Conservation (phyloP, 1,284 basidiomycete species). For the Vanrija sp. region DNA sequence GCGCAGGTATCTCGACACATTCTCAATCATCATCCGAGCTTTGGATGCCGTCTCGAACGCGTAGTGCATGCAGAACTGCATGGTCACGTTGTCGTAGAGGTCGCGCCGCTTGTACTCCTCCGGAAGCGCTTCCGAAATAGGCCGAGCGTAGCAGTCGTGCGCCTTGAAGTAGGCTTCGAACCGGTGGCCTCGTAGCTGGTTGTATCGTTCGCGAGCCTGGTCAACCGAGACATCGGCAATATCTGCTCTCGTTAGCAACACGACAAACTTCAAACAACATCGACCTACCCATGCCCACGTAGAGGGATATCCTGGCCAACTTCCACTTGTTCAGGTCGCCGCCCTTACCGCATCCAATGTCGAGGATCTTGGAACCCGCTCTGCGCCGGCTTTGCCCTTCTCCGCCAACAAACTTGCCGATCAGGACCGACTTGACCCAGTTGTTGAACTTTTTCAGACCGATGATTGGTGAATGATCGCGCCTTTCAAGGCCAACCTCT, state of each 20-base stretch:
- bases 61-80: constrained; percentile 99
- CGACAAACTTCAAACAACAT: neutral
- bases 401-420: constrained; percentile 63
- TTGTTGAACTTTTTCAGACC: constrained; percentile 98
- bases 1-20: constrained; percentile 75
- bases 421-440: constrained; percentile 95
- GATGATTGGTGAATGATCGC: constrained; percentile 90
- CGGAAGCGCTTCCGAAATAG: constrained; percentile 67
- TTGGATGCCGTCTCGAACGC: constrained; percentile 87
- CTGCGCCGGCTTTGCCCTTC: too few relatives aligned
- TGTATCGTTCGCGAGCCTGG: constrained; percentile 74
- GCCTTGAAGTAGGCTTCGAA: constrained; percentile 79
- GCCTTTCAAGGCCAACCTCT: constrained; percentile 78
- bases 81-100: constrained; percentile 84
- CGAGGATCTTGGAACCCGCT: constrained; percentile 68
- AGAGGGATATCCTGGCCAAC: constrained; percentile 74
- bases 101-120: constrained; percentile 54
- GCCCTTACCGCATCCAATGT: constrained; percentile 97
- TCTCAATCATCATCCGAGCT: constrained; percentile 86
- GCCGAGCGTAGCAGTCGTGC: constrained; percentile 77
- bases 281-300: constrained; percentile 73
- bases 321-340: constrained; percentile 96
- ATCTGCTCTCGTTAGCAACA: constrained; percentile 55
- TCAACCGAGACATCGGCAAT: constrained; percentile 84
- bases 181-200: constrained; percentile 53